Conservation (phyloP, 2,329 filamentous ascomycete genomes). For the Colletotrichum karsti region DNA sequence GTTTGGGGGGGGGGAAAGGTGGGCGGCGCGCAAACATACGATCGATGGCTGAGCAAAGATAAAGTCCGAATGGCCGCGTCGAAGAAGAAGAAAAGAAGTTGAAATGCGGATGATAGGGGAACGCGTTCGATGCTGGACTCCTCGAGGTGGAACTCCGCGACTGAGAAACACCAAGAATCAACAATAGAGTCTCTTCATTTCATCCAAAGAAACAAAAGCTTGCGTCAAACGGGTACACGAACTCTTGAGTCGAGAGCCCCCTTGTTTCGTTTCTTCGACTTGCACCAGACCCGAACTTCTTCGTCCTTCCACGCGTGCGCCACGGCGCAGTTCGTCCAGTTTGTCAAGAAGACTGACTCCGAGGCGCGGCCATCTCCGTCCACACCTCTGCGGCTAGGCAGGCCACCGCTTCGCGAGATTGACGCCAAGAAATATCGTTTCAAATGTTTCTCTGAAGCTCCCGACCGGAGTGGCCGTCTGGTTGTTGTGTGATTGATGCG, state of each 20-base stretch:
- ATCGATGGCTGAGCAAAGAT: conserved; percentile 5
- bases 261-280: no score
- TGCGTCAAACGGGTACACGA: no score
- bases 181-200: neutral
- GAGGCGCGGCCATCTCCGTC: neutral
- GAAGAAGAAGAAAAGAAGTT: neutral
- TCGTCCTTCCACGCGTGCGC: neutral
- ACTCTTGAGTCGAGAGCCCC: no score
- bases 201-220: no score
- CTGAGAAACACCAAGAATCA: neutral
- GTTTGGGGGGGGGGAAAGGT: neutral
- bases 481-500: no score
- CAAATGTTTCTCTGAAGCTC: neutral
- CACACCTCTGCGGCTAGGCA: neutral
- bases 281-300: no score
- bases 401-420: neutral
- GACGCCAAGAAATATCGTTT: neutral
- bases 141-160: no score
- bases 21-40: neutral
- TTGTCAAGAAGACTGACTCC: no score
- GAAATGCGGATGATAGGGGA: no score
- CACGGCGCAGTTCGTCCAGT: no score
- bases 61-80: neutral
- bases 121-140: no score
- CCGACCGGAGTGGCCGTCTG: no score